Evolutionary conservation across 176 grass and related monocot species (phyloP), one percentile per base, ranked within the genome.

Genomic region (Saccharum spontaneum): DNA sequence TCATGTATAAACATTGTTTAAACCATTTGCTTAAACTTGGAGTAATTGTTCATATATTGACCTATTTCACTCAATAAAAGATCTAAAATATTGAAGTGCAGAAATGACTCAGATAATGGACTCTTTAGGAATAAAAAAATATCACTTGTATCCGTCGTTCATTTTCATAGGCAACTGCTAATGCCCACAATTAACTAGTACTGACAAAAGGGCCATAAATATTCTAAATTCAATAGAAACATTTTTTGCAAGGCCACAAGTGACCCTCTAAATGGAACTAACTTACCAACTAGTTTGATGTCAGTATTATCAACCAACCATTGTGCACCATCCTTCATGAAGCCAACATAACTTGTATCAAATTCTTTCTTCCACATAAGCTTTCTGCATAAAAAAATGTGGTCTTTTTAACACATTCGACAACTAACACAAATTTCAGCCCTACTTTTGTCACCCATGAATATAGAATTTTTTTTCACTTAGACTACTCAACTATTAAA

Each of bases 301-400:
- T 92, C 86, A 30, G 92, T 97, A 67, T 97, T 97, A 83, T 94
- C 92, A 14, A 97, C 84, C 64, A 97, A 82, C 94, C 94, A 97
- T 34, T 90, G 94, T 20, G 94, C 90, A 82, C 92, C 92, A 46
- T 97, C 92, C 79, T 89, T 87, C 94, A 90, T 97, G 86, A 97
- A 97, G 39, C 92, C 92, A 77, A 97, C 90, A 71, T 89, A 97
- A 55, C 92, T 94, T 41, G 90, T 45, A 76, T 97, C 90, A 63
- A 87, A 97, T 73, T 94, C 83, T 75, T 92, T 97, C 85, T 94
- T 94, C 92, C 91, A 94, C 90, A 94, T 97, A 69, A 97, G 87
- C 70, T 90, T 73, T 77, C 92, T 94, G 82, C 24, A 79, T 43
- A 67, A 74, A 15, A 14, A 9, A 54, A 8, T 1, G 71, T 11